Percentiles rank a stretch among this genome's conserved stretches.
These are phyloP conservation scores for Striga hermonthica DNA, from an alignment of 305 asterid species.

Conservation along the genomic window DNA sequence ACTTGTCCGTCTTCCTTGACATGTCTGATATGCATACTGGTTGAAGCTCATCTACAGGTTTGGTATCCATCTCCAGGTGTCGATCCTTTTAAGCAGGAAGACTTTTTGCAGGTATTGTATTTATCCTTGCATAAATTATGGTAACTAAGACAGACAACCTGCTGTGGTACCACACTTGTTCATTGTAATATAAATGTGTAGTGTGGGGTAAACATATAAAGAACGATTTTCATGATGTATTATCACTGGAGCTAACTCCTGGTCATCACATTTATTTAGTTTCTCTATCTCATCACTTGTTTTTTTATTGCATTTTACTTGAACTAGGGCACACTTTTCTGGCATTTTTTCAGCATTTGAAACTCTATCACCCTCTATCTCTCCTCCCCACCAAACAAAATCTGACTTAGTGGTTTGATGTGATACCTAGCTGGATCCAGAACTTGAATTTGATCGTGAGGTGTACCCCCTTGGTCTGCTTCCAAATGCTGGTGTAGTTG, in stretches of 20 bases:
- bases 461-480: conserved; percentile 96
- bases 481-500: conserved; percentile 96
- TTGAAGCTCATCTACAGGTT: conserved; percentile 72
- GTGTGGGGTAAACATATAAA: neutral
- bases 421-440: conserved; percentile 88
- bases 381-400: neutral
- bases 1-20: conserved; percentile 32
- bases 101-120: conserved; percentile 86
- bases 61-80: conserved; percentile 99
- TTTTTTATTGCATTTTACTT: conserved; percentile 25
- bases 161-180: conserved; percentile 13
- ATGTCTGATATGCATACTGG: conserved; percentile 42
- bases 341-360: conserved; percentile 19
- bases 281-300: conserved; percentile 15
- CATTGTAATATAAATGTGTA: conserved; percentile 23
- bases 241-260: conserved; percentile 1
- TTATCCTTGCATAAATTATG: conserved; percentile 23
- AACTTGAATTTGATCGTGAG: conserved; percentile 98
- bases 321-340: conserved; percentile 15
- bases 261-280: conserved; percentile 10
- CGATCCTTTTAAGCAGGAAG: conserved; percentile 96
- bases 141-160: conserved; percentile 8
- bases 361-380: conserved; percentile 24
- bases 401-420: conserved; percentile 36
- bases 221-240: conserved; percentile 18